Percentiles rank a stretch among this genome's conserved stretches.
These are phyloP conservation scores for Scleromitrula shiraiana DNA, from an alignment of 2,329 filamentous ascomycete genomes.

Conservation along the genomic window DNA sequence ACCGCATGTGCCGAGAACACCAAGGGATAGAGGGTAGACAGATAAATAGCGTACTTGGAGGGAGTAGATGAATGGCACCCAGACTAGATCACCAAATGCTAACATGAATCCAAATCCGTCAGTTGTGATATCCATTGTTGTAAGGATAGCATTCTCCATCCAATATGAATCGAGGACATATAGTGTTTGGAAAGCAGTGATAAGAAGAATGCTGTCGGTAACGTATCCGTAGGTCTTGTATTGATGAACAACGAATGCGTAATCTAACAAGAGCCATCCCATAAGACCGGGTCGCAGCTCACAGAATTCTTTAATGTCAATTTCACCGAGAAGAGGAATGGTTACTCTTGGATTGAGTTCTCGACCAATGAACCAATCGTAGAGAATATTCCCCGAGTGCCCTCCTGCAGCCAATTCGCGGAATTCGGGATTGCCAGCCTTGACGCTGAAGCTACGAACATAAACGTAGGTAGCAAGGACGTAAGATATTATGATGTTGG, in stretches of 20 bases:
- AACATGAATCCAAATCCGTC: slow-evolving; percentile 97
- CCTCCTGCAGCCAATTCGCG: slow-evolving; percentile 79
- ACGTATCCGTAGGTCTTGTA: slow-evolving; percentile 77
- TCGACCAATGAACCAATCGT: slow-evolving; percentile 95
- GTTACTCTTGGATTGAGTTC: slow-evolving; percentile 85
- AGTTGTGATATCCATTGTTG: slow-evolving; percentile 87
- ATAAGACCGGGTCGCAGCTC: slow-evolving; percentile 89
- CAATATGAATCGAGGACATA: slow-evolving; percentile 81
- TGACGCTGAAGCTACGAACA: slow-evolving; percentile 71
- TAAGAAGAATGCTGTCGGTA: slow-evolving; percentile 77
- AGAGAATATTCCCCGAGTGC: slow-evolving; percentile 74
- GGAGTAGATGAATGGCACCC: slow-evolving; percentile 87
- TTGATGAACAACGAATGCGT: slow-evolving; percentile 78
- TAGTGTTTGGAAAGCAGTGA: slow-evolving; percentile 67
- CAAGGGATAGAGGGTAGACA: slow-evolving; percentile 72
- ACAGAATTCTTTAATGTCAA: slow-evolving; percentile 85
- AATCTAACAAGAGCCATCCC: slow-evolving; percentile 79
- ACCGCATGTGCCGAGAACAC: slow-evolving; percentile 52
- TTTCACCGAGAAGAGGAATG: slow-evolving; percentile 70
- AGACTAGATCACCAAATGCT: slow-evolving; percentile 82
- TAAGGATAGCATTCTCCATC: slow-evolving; percentile 83
- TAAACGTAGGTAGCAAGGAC: slow-evolving; percentile 72
- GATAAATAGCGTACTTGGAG: slow-evolving; percentile 79
- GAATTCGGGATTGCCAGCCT: slow-evolving; percentile 60
- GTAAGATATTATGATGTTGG: slow-evolving; percentile 72